A percentile compares a stretch with the other conserved stretches of the same genome.
phyloP scores from a whole-genome alignment of 2,329 filamentous ascomycete genomes.

The Apiospora rasikravindrae region DNA sequence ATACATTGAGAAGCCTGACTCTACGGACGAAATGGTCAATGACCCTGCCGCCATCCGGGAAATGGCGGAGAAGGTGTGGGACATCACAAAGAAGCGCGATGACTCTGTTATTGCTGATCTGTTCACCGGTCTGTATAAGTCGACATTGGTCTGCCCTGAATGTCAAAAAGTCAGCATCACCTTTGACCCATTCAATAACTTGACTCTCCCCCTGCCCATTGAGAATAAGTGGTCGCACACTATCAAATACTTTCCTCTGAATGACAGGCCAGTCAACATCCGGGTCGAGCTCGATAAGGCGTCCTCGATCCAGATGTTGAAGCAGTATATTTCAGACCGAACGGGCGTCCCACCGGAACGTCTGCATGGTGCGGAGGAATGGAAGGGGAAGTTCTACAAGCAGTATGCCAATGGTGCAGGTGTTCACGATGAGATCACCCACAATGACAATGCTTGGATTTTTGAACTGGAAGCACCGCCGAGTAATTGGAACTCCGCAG shows the following conservation, averaged over 20 bases:
- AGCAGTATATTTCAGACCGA: conserved; percentile 71
- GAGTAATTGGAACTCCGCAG: conserved; percentile 74
- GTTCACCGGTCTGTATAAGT: conserved; percentile 98
- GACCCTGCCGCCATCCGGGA: conserved; percentile 79
- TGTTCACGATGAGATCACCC: conserved; percentile 74
- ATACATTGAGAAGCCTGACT: conserved; percentile 97
- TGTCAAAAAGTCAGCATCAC: conserved; percentile 98
- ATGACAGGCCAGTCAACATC: conserved; percentile 72
- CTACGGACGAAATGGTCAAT: conserved; percentile 92
- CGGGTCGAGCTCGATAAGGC: conserved; percentile 83
- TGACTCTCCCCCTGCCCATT: conserved; percentile 89
- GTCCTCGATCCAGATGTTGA: conserved; percentile 70
- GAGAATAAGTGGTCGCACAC: conserved; percentile 80
- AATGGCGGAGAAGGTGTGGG: conserved; percentile 88
- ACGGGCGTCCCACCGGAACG: conserved; percentile 68
- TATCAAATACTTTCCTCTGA: conserved; percentile 79
- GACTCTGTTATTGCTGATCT: conserved; percentile 95
- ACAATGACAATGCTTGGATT: conserved; percentile 70
- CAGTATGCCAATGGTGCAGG: conserved; percentile 72
- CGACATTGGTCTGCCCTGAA: conserved; percentile 87
- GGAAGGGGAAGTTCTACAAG: conserved; percentile 84
- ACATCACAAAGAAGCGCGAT: conserved; percentile 89
- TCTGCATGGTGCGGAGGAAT: conserved; percentile 83
- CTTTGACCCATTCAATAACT: conserved; percentile 95
- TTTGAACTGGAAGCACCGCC: conserved; percentile 80